Evolutionary conservation across 306 rosid genomes (phyloP).

Genomic region (Gynostemma pentaphyllum): DNA sequence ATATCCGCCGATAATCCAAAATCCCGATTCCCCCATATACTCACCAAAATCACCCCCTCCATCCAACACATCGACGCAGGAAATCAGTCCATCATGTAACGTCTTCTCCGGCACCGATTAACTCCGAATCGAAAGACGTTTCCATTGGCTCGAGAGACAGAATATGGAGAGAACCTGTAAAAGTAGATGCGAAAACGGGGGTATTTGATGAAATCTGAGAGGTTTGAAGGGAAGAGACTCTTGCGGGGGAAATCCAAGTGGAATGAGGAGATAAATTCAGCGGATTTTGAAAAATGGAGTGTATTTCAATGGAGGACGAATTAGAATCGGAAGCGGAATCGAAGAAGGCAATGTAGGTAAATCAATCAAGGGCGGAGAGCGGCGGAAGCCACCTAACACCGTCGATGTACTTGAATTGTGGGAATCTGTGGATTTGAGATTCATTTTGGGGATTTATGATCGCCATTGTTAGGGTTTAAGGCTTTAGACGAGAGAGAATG

Average conservation of each 20-base stretch:
- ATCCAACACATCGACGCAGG: slow-evolving; percentile 55
- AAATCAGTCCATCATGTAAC: slow-evolving; percentile 33
- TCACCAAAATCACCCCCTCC: too few species aligned
- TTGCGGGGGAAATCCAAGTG: slow-evolving; percentile 42
- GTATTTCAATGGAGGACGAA: slow-evolving; percentile 41
- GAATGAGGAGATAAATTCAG: slow-evolving; percentile 30
- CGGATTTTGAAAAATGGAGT: slow-evolving; percentile 30
- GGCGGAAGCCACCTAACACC: slow-evolving; percentile 85
- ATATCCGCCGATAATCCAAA: slow-evolving; percentile 35
- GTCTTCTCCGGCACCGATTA: slow-evolving; percentile 40
- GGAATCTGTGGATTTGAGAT: slow-evolving; percentile 39
- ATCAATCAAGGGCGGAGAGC: slow-evolving; percentile 46
- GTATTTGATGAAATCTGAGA: slow-evolving; percentile 38
- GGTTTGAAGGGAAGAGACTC: slow-evolving; percentile 53
- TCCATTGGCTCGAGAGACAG: slow-evolving; percentile 35
- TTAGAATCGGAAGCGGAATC: slow-evolving; percentile 53
- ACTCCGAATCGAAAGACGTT: slow-evolving; percentile 35
- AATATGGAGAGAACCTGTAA: slow-evolving; percentile 59
- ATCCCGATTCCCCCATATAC: too few species aligned
- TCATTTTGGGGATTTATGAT: slow-evolving; percentile 28
- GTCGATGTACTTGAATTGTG: slow-evolving; percentile 58
- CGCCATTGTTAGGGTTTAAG: slow-evolving; percentile 33
- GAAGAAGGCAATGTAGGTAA: slow-evolving; percentile 46
- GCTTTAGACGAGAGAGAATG: neutral
- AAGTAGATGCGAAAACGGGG: slow-evolving; percentile 48